Conservation (phyloP, 1,139 yeast species). For the Chernovozyma sophiae-reginae region DNA sequence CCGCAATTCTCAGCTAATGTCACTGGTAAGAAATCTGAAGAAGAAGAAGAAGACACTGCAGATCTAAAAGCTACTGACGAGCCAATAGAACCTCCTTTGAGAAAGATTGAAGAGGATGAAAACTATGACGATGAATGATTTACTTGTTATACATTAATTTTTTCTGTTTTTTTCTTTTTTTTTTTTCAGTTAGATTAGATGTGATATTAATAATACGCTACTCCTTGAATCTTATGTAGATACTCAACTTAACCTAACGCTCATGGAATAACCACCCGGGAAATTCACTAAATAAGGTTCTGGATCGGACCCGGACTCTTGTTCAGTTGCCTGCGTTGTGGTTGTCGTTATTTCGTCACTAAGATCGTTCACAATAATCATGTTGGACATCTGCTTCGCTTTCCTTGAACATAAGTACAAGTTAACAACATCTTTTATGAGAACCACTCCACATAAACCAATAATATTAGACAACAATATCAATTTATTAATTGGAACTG, state of each 20-base stretch:
- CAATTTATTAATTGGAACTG: constrained; percentile 21
- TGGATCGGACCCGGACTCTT: not conserved
- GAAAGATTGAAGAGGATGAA: constrained; percentile 79
- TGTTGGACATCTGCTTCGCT: constrained; percentile 20
- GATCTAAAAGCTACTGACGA: constrained; percentile 21
- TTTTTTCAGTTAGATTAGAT: no score
- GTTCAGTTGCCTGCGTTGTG: constrained; percentile 4
- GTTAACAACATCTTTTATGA: constrained; percentile 31
- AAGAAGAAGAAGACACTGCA: constrained; percentile 19
- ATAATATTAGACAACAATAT: constrained; percentile 29
- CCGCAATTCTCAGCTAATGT: constrained; percentile 23
- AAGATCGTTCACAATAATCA: constrained; percentile 11
- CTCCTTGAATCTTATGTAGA: no score
- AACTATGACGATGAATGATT: constrained; percentile 68
- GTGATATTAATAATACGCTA: no score
- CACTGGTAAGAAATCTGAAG: constrained; percentile 13
- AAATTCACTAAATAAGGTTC: constrained; percentile 4
- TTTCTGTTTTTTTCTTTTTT: no score
- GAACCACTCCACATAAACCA: constrained; percentile 31
- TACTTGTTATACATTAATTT: not conserved
- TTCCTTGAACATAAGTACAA: constrained; percentile 27
- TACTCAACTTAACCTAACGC: constrained; percentile 1
- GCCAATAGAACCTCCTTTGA: constrained; percentile 61
- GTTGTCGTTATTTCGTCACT: constrained; percentile 2
- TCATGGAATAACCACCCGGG: constrained; percentile 7